Evolutionary conservation across 2,329 filamentous ascomycete species (phyloP), one percentile per base, ranked within the genome.

Genomic region (Hymenoscyphus fructigenus): DNA sequence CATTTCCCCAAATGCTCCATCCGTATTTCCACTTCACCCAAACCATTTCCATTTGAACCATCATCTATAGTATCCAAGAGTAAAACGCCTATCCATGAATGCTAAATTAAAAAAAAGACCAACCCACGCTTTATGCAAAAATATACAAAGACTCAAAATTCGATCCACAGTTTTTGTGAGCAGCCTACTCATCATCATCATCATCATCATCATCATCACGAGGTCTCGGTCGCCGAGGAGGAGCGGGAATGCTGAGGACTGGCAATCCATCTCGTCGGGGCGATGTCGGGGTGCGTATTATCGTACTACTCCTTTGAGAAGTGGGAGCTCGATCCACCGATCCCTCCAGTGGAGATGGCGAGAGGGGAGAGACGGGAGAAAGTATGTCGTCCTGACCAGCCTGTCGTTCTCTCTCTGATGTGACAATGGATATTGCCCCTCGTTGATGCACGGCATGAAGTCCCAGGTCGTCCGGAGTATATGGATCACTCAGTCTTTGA

Each of bases 211-310:
- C 64, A 7, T 73, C 68, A 14, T 70, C 66, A 44, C 65, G 57
- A 50, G 65, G 63, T 60, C 69, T 63, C 15, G 67, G 71, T 36
- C 66, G 65, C 56, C 73, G 66, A 34, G 71, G 71, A 5, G 73
- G 73, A 59, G 73, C 72, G n/a, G 73, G 73, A 50, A 75, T 73
- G 60, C 66, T 72, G 38, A 68, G 60, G 12, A 74, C 61, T 20
- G 68, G 69, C 23, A 75, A 63, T 5, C 68, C 71, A 56, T 68
- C 68, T 64, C 65, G 60, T 3, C 62, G 59, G 14, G 67, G 55
- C 20, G 71, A 71, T 9, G 63, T 57, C 41, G 68, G 64, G 47
- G 64, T 70, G 41, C 60, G 66, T 57, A 60, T 56, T 38, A 62
- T 64, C 29, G 26, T 47, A 15, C 61, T 66, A 41, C 65, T 71